Conservation (phyloP, 1,284 basidiomycete species). For the Irpex sp. region DNA sequence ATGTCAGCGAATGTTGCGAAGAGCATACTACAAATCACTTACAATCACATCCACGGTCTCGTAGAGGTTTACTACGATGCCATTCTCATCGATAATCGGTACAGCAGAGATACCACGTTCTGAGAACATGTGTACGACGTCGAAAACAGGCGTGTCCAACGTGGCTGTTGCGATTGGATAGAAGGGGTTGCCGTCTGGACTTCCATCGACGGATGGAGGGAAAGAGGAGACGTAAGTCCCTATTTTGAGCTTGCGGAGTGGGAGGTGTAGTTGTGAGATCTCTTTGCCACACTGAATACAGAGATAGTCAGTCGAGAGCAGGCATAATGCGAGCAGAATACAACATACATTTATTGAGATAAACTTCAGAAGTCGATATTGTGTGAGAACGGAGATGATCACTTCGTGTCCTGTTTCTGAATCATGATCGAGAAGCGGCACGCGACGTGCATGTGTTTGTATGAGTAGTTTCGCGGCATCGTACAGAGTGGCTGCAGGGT, state of each 20-base stretch:
- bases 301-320: constrained; percentile 10
- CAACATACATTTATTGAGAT: constrained; percentile 93
- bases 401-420: constrained; percentile 94
- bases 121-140: constrained; percentile 99
- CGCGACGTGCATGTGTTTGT: constrained; percentile 91
- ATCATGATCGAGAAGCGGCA: constrained; percentile 93
- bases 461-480: constrained; percentile 92
- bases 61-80: constrained; percentile 94
- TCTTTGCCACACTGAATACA: constrained; percentile 62
- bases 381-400: constrained; percentile 94
- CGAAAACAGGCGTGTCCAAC: constrained; percentile 90
- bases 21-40: constrained; percentile 32
- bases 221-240: constrained; percentile 82
- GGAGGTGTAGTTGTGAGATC: constrained; percentile 71
- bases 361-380: constrained; percentile 97
- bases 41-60: constrained; percentile 99
- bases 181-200: constrained; percentile 63
- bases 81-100: constrained; percentile 92
- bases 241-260: constrained; percentile 86
- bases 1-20: constrained; percentile 10
- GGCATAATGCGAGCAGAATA: constrained; percentile 1
- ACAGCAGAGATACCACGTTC: constrained; percentile 95
- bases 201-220: constrained; percentile 35
- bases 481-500: constrained; percentile 85
- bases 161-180: constrained; percentile 93